These are phyloP conservation scores for Suillus alpinus DNA, from an alignment of 768 basidiomycete species.

Conservation along the genomic window DNA sequence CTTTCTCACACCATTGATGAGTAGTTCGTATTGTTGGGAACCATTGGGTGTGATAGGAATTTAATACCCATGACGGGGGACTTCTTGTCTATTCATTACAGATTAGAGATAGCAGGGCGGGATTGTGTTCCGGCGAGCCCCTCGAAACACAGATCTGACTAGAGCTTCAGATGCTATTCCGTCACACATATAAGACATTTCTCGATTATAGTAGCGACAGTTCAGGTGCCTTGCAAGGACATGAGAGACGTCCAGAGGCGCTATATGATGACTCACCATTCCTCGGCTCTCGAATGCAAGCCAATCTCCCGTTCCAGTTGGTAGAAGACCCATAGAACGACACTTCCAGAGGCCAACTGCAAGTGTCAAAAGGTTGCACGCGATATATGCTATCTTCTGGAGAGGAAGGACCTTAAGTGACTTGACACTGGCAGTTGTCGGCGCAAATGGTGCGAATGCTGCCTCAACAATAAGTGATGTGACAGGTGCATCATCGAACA, in stretches of 20 bases:
- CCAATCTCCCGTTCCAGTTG: constrained; percentile 92
- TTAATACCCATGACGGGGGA: constrained; percentile 33
- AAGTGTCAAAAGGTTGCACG: constrained; percentile 75
- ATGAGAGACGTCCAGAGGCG: not conserved
- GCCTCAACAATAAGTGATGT: not conserved
- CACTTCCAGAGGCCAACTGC: constrained; percentile 92
- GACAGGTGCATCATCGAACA: not conserved
- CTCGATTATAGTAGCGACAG: constrained; percentile 34
- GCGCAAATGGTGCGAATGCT: constrained; percentile 75
- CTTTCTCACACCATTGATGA: constrained; percentile 17
- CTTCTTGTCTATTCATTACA: constrained; percentile 5
- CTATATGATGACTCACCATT: constrained; percentile 36
- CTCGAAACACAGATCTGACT: not conserved
- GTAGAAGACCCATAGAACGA: constrained; percentile 86
- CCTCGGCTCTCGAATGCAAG: constrained; percentile 87
- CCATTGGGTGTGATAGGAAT: constrained; percentile 31
- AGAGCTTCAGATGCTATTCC: not conserved
- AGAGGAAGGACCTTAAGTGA: constrained; percentile 52
- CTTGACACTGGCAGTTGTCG: constrained; percentile 43
- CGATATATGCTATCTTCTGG: constrained; percentile 69
- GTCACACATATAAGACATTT: not conserved
- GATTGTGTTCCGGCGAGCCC: not conserved
- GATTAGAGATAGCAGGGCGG: constrained; percentile 1
- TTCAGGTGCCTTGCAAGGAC: constrained; percentile 39
- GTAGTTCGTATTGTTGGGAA: constrained; percentile 32